Percentiles rank a stretch among this genome's conserved stretches.
Conservation (phyloP, 768 basidiomycete genomes). For the Calocera viscosa region DNA sequence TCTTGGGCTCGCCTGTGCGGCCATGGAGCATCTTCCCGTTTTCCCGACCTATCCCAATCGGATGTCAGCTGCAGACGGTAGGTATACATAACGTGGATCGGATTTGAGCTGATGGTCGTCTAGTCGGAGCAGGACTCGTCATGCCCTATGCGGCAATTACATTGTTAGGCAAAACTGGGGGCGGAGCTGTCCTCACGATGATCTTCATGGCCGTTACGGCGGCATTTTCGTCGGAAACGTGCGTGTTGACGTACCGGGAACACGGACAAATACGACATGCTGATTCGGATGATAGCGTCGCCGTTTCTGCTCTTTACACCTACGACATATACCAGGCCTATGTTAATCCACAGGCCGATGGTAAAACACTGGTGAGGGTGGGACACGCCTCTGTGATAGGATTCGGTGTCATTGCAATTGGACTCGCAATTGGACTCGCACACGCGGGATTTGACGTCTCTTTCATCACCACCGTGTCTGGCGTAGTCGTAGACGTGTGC, state of each 20-base stretch:
- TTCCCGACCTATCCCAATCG: slow-evolving; percentile 44
- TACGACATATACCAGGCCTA: slow-evolving; percentile 32
- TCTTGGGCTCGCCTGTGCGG: slow-evolving; percentile 32
- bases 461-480: neutral
- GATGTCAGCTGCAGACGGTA: slow-evolving; percentile 27
- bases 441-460: neutral
- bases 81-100: no score
- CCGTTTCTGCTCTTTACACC: slow-evolving; percentile 27
- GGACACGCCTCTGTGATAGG: slow-evolving; percentile 19
- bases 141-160: slow-evolving; percentile 38
- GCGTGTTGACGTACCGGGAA: no score
- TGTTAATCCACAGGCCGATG: slow-evolving; percentile 28
- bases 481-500: neutral
- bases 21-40: slow-evolving; percentile 31
- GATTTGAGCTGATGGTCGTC: no score
- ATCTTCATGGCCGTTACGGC: slow-evolving; percentile 42
- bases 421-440: slow-evolving; percentile 18
- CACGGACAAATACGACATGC: no score
- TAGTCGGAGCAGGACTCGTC: slow-evolving; percentile 34
- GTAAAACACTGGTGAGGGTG: slow-evolving; percentile 14
- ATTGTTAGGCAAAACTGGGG: slow-evolving; percentile 37
- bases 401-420: slow-evolving; percentile 22
- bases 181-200: slow-evolving; percentile 34
- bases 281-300: no score
- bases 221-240: slow-evolving; percentile 36